Base-by-base conservation (phyloP, 176 grass and related monocot species). In the Elaeis guineensis region DNA sequence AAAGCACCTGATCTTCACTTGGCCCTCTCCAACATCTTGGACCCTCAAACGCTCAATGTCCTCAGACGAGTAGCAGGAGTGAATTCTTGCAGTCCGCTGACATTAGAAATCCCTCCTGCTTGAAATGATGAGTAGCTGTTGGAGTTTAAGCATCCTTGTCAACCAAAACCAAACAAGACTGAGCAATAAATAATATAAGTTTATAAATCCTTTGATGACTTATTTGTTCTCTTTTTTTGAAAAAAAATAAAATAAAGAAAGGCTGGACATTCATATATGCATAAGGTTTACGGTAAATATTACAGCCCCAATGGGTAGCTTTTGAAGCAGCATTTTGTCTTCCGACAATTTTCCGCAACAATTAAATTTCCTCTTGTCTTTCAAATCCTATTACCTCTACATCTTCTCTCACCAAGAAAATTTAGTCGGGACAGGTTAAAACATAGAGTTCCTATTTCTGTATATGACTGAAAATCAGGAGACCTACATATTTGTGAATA, bases 1-100 rank as follows among this genome's bases (percentile, higher is more conserved):
- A 73, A 82, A 73, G 63, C 66, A 96, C 86, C 86, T 96, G 71
- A 96, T 96, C 54, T 87, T 90, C 69, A 96, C 86, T 90, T 87
- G 78, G 64, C 91, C 86, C 78, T 96, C 83, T 78, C 86, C 83
- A 55, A 96, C 66, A 63, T 90, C 81, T 82, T 96, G 91, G 64
- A 81, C 56, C 55, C 77, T 81, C 59, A 81, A 66, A 66, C 25
- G 61, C 57, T 96, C 80, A 1, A 95, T 83, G 52, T 85, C 86
- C 64, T 90, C 80, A 0, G 67, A 17, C 56, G 81, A 81, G 69
- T 85, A 85, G 28, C 78, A 72, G 77, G 58, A 63, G 58, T 30
- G 25, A 75, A 58, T 55, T 95, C 76, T 6, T 72, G 49, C 15
- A 44, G 44, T 23, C 28, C 7, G 23, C 50, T 52, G 73, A 25